phyloP scores from a whole-genome alignment of 345 rosid genomes.

The Viola odorata region DNA sequence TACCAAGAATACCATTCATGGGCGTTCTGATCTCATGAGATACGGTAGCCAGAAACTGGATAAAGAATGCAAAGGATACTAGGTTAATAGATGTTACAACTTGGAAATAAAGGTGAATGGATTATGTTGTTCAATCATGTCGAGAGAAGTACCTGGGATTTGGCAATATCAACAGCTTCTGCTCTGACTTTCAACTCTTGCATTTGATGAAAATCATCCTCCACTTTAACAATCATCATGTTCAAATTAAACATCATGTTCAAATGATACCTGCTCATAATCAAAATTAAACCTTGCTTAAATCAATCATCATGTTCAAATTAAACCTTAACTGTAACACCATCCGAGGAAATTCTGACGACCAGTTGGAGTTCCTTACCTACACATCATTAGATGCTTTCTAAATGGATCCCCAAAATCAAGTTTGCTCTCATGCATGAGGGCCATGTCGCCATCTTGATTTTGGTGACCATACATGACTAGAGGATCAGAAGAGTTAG shows the following conservation, averaged over 20 bases:
- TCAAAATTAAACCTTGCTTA: no score
- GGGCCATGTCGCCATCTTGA: conserved; percentile 74
- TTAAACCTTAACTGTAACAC: not conserved
- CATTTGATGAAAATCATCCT: conserved; percentile 83
- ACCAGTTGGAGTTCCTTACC: conserved; percentile 37
- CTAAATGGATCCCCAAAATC: conserved; percentile 97
- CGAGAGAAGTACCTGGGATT: conserved; percentile 57
- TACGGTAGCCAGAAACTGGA: conserved; percentile 93
- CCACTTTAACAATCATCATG: conserved; percentile 86
- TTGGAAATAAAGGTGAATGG: conserved; percentile 5
- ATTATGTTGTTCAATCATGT: not conserved
- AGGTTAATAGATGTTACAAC: conserved; percentile 4
- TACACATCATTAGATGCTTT: conserved; percentile 88
- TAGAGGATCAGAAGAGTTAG: conserved; percentile 73
- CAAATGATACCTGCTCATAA: conserved; percentile 62
- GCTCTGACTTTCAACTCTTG: conserved; percentile 76
- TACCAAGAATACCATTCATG: conserved; percentile 98
- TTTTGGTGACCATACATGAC: conserved; percentile 86
- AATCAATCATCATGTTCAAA: conserved; percentile 11
- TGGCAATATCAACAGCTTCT: conserved; percentile 97
- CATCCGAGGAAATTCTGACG: not conserved
- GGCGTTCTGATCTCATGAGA: conserved; percentile 99
- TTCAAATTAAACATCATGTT: no score
- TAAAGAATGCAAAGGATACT: conserved; percentile 12
- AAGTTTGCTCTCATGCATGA: conserved; percentile 68